Evolutionary conservation across 2,329 filamentous ascomycete genomes (phyloP).

Genomic region (Septoria petroselini): DNA sequence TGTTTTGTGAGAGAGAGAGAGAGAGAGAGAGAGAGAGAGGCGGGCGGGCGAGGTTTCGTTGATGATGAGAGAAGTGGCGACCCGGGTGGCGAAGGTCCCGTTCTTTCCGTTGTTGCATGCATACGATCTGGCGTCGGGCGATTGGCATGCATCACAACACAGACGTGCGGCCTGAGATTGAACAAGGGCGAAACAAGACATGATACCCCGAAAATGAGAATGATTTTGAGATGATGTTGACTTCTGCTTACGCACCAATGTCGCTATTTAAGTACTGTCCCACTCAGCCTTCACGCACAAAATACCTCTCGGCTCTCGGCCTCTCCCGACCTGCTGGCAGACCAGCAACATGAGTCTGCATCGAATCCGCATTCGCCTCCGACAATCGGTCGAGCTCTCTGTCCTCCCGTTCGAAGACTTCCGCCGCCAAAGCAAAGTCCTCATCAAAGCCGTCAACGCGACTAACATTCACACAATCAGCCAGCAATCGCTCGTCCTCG

Average conservation of each 20-base stretch:
- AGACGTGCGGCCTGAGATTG: not conserved
- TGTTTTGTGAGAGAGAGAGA: not conserved
- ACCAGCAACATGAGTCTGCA: not conserved
- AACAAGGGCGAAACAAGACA: no score
- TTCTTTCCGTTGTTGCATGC: no score
- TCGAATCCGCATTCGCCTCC: no score
- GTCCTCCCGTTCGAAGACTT: not conserved
- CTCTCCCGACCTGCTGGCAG: not conserved
- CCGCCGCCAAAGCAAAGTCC: not conserved
- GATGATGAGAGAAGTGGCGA: no score
- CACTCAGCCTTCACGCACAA: slow-evolving; percentile 1
- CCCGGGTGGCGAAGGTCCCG: no score
- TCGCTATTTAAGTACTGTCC: no score
- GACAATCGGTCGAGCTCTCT: not conserved
- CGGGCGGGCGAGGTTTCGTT: no score
- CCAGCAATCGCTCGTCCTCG: not conserved
- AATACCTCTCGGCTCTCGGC: slow-evolving; percentile 5
- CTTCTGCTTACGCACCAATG: no score
- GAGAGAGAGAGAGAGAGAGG: not conserved
- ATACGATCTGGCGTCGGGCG: slow-evolving; percentile 1
- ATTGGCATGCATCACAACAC: not conserved
- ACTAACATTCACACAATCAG: not conserved
- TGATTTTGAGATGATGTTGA: not conserved
- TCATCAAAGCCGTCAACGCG: slow-evolving; percentile 5
- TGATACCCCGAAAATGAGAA: slow-evolving; percentile 6